Evolutionary conservation across 1,284 basidiomycete species (phyloP).

Genomic region (Xerocomus minutiporus): DNA sequence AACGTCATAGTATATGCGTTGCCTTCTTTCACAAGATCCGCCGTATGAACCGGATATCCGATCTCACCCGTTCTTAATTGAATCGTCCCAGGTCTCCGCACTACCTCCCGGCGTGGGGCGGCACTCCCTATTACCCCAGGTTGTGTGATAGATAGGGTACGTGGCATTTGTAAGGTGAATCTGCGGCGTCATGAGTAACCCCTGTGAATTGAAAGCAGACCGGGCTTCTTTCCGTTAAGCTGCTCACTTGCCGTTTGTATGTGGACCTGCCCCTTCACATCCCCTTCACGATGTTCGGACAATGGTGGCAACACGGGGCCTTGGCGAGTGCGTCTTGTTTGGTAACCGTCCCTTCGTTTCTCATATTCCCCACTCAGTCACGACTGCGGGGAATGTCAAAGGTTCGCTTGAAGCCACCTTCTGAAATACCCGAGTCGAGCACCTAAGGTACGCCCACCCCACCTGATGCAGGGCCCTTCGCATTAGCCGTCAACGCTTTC

Average conservation of each 20-base stretch:
- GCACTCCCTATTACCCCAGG: constrained; percentile 29
- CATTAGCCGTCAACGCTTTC: constrained; percentile 6
- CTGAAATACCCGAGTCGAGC: not conserved
- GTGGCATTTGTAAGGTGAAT: constrained; percentile 9
- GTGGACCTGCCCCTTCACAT: constrained; percentile 12
- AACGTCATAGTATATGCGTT: constrained; percentile 20
- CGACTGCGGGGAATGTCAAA: constrained; percentile 6
- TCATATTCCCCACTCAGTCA: constrained; percentile 5
- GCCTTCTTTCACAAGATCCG: constrained; percentile 27
- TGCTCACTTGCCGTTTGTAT: constrained; percentile 4
- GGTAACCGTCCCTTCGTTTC: not conserved
- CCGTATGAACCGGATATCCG: constrained; percentile 7
- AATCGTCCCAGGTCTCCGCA: constrained; percentile 13
- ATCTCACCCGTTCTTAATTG: constrained; percentile 15
- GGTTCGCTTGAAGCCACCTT: not conserved
- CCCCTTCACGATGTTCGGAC: not conserved
- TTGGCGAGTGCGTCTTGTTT: constrained; percentile 1
- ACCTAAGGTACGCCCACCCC: constrained; percentile 6
- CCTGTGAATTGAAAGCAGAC: constrained; percentile 6
- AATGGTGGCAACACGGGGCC: constrained; percentile 2
- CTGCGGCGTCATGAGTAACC: constrained; percentile 3
- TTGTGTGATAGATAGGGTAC: constrained; percentile 21
- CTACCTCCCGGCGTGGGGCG: constrained; percentile 18
- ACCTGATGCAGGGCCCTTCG: constrained; percentile 13
- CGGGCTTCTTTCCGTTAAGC: constrained; percentile 6